Evolutionary conservation across 176 grass and related monocot genomes (phyloP), one percentile per base, ranked within the genome.

Genomic region (Oryza nivara): DNA sequence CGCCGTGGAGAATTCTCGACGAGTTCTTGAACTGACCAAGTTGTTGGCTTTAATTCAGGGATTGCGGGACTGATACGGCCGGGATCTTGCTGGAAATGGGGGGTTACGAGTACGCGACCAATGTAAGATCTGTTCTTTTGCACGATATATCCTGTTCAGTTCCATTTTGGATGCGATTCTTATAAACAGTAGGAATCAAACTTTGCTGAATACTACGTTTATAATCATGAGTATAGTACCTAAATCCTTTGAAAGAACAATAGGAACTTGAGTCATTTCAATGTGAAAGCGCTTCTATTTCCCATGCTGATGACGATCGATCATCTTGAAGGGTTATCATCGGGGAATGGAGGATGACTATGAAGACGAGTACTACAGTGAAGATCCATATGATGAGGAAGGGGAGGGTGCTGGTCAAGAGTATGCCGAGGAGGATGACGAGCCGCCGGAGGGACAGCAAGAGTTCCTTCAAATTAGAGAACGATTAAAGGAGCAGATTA

Each of bases 381-480:
- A 91, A 72, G 89, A 91, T 76, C 85, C 70, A 54, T 91, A 88
- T 7, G 76, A 88, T 65, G 85, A 91, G 19, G 81, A 91, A 38
- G 76, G 84, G 13, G 78, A 74, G 0, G 84, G 65, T 56, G 81
- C 71, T 46, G 52, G n/a, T 44, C 80, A 83, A 69, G 74, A 22
- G 32, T 76, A 83, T 52, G 73, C 14, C 16, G 78, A 76, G 76
- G 89, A 86, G 73, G 82, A 85, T 5, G 88, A 90, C 74, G 65
- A 75, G 4, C 89, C 85, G 26, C 72, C 72, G 1, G 89, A 87
- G 70, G 89, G 89, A 4, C 89, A 91, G 43, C 78, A 84, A 81
- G 89, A 91, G 45, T 87, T 91, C 76, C 89, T 91, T 72, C 43
- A 87, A 28, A 84, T 88, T 78, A 91, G 89, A 66, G 89, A 91